Base-by-base conservation (phyloP, 73 alveolate species). In the Paramecium sonneborni region DNA sequence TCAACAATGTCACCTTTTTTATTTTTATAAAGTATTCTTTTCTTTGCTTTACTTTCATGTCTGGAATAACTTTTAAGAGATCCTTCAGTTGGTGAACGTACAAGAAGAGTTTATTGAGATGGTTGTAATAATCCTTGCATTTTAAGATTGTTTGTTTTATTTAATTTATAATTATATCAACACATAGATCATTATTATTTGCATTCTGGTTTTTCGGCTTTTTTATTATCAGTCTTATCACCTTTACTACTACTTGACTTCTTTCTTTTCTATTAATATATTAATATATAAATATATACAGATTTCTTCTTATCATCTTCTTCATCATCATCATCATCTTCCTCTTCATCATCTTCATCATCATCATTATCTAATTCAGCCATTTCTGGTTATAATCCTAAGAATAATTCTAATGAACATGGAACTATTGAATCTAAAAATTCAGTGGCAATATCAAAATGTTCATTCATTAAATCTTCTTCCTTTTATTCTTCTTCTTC, bases 371-470 rank as follows among this genome's bases (percentile, higher is more conserved):
- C 93, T 62, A 79, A 76, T 48, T 85, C 93, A 58, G 92, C 98
- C 86, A 93, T 97, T 88, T 93, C 98, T 43, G 95, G 96, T 30
- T 88, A 86, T 35, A 96, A 93, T 62, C 98, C 99, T 57, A 97
- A 93, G 94, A 93, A 97, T 87, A 96, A 95, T 93, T 97, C 99
- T 38, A 97, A 95, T 11, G 99, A 99, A 85, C 95, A 96, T 10
- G 99, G 99, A 57, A 97, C 95, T 46, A 97, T 95, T 84, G 96
- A 97, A 69, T 97, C 99, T 76, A 93, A 89, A 76, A 97, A 94
- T 84, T 97, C 99, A 56, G 94, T 94, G 34, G 99, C 99, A 74
- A 96, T 92, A 57, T 97, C 99, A 93, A 96, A 95, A 69, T 97
- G 76, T 41, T 89, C 94, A 37, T 58, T 74, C 44, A 55, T 37